Evolutionary conservation across 371 early-diverging fungal species (phyloP), one percentile per base, ranked within the genome.

Genomic region (Synchytrium microbalum): DNA sequence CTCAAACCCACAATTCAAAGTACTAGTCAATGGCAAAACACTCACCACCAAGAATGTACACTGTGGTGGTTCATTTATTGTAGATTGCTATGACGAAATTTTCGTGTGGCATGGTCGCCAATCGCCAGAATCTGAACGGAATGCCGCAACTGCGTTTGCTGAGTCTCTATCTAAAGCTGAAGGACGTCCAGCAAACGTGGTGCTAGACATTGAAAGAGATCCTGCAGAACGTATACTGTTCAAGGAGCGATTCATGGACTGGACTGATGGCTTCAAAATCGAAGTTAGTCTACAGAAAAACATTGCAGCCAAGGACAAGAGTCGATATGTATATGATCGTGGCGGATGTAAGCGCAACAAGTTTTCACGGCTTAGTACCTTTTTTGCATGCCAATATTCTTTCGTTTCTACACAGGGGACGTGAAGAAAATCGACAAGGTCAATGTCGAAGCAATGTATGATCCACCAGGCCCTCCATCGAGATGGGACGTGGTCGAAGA

Each of bases 241-340:
- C 62, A 62, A 66, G 63, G 75, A 75, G 51, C 60, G 58, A 51
- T 75, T 75, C 61, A 56, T 62, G 1, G 75, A 75, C 57, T 75
- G 72, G 72, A 59, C 67, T 10, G 66, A 65, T 31, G 69, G 55
- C 53, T 64, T 65, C n/a, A 66, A 64, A 1, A 58, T 74, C 46
- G 67, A 72, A 54, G 69, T 75, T 16, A 55, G 33, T 33, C 26
- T 32, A 32, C 52, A 57, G 13, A 32, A 59, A 25, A 75, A 75
- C 52, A 67, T 75, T 24, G 62, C 31, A 14, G 61, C 62, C 23
- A 75, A 75, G 57, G 75, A 75, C 30, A 69, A 58, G 52, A 28
- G 62, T 2, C 63, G 75, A 27, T 51, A 30, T 23, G 70, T 65
- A 3, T 75, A 70, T 61, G 75, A 72, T 51, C 61, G 72, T 32